Evolutionary conservation across 768 basidiomycete genomes (phyloP).

Genomic region (Dentipellis sp.): DNA sequence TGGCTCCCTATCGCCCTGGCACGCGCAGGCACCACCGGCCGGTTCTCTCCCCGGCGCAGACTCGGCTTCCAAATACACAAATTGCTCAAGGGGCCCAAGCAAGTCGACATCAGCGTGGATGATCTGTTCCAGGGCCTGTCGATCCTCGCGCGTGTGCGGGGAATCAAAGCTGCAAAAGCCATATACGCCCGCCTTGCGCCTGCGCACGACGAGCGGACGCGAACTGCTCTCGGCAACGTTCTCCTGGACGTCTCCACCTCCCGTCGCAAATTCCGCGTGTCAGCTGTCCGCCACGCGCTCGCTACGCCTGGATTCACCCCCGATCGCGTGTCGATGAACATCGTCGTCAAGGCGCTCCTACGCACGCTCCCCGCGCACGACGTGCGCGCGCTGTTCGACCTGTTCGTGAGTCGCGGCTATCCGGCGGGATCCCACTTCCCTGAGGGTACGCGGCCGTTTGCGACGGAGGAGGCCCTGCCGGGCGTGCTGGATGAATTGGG

Average conservation of each 20-base stretch:
- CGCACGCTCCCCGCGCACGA: conserved; percentile 29
- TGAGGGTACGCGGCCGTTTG: conserved; percentile 4
- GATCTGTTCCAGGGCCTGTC: conserved; percentile 3
- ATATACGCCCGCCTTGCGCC: conserved; percentile 16
- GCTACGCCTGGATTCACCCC: conserved; percentile 34
- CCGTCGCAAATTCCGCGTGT: conserved; percentile 2
- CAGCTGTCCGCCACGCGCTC: too few species aligned
- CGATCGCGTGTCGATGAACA: conserved; percentile 64
- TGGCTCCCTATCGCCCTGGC: background rate
- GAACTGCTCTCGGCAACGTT: conserved; percentile 45
- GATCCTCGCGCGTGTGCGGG: conserved; percentile 4
- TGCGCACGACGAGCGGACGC: conserved; percentile 13
- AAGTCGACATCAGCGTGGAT: background rate
- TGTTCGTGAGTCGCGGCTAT: conserved; percentile 51
- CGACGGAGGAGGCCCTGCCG: background rate
- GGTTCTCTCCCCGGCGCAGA: too few species aligned
- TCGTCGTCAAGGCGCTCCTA: conserved; percentile 53
- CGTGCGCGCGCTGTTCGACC: conserved; percentile 55
- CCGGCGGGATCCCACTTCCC: conserved; percentile 21
- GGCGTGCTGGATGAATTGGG: conserved; percentile 5
- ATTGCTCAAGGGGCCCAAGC: background rate
- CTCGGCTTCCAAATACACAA: background rate
- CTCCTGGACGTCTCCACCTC: conserved; percentile 39
- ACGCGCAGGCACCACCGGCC: background rate
- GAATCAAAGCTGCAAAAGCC: conserved; percentile 1